phyloP scores from a whole-genome alignment of 2,329 filamentous ascomycete species.

The Knufia fluminis region DNA sequence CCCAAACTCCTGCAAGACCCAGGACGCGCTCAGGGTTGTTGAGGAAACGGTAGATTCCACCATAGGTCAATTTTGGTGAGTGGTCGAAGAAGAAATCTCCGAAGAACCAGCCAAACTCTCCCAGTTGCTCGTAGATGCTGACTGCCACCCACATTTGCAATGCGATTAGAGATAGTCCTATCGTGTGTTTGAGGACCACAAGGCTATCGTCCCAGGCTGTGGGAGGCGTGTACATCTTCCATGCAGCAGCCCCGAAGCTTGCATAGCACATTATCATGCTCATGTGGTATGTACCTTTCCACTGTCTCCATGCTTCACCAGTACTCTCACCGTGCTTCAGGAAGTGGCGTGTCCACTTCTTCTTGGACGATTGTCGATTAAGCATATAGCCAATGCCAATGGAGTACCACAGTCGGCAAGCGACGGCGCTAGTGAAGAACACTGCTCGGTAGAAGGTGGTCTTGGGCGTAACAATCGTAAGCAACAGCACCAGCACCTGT shows the following conservation, averaged over 20 bases:
- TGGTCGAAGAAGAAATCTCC: constrained; percentile 97
- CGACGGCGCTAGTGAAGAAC: constrained; percentile 69
- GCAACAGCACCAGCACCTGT: constrained; percentile 61
- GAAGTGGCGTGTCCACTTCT: constrained; percentile 95
- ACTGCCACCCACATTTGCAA: constrained; percentile 87
- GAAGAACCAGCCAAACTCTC: constrained; percentile 98
- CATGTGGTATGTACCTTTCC: constrained; percentile 92
- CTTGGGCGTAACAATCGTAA: constrained; percentile 68
- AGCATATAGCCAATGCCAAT: constrained; percentile 79
- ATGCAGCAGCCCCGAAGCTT: constrained; percentile 81
- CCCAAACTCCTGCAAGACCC: constrained; percentile 91
- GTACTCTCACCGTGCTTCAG: constrained; percentile 89
- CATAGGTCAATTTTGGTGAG: constrained; percentile 81
- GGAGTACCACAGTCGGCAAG: constrained; percentile 88
- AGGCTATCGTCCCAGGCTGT: constrained; percentile 80
- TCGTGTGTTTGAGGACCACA: constrained; percentile 73
- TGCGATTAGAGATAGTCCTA: constrained; percentile 70
- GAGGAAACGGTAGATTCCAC: constrained; percentile 93
- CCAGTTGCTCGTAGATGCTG: constrained; percentile 90
- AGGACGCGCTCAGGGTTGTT: constrained; percentile 96
- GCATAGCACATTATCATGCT: constrained; percentile 84
- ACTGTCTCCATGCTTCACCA: constrained; percentile 91
- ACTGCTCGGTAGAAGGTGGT: constrained; percentile 65
- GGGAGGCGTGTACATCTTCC: constrained; percentile 92
- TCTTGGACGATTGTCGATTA: constrained; percentile 75